These are phyloP conservation scores for Sphagnum magellanicum DNA, from an alignment of 228 moss, liverwort and hornwort species.

Conservation along the genomic window DNA sequence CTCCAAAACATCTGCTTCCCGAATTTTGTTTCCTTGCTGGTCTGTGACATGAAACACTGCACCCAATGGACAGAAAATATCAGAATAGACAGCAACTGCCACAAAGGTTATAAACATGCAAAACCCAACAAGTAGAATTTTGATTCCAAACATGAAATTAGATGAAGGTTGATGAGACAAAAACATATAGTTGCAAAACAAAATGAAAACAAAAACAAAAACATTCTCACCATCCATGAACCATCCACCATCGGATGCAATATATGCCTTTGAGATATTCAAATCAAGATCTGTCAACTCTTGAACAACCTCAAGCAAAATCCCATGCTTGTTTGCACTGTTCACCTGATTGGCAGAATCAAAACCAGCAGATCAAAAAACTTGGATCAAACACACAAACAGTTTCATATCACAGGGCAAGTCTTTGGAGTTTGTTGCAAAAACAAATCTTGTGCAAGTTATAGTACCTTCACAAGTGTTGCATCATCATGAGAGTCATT, in stretches of 20 bases:
- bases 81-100: background rate
- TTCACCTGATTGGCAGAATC: conserved; percentile 24
- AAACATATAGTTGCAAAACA: background rate
- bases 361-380: background rate
- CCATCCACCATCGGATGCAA: conserved; percentile 66
- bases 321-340: conserved; percentile 75
- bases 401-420: background rate
- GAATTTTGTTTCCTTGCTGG: conserved; percentile 32
- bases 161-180: background rate
- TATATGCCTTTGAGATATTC: conserved; percentile 48
- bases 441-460: background rate
- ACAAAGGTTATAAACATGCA: background rate
- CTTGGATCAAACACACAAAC: background rate
- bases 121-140: background rate
- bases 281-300: conserved; percentile 55
- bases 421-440: no score
- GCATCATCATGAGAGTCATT: conserved; percentile 36
- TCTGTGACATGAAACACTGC: conserved; percentile 63
- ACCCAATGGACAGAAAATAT: background rate
- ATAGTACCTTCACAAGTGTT: conserved; percentile 46
- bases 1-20: conserved; percentile 36
- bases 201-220: no score
- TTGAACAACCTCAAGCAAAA: conserved; percentile 58
- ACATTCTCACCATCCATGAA: conserved; percentile 52
- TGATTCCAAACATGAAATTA: background rate